These are phyloP conservation scores for Kodamaea kakaduensis DNA, from an alignment of 805 yeast genomes.

Conservation along the genomic window DNA sequence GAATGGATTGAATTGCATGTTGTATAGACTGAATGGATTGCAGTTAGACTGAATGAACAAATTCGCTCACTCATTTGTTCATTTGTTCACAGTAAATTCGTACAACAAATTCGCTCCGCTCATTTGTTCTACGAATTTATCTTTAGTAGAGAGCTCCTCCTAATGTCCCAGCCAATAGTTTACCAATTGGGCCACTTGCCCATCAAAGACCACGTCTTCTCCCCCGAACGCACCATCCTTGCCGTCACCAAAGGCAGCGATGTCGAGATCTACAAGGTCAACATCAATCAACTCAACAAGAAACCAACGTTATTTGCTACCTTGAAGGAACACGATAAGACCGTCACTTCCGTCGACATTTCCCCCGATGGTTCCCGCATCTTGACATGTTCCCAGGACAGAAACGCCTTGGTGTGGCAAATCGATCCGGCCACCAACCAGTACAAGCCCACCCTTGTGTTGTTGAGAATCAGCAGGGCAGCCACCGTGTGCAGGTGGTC, in stretches of 20 bases:
- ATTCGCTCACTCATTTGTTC: too few relatives aligned
- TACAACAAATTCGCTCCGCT: slow-evolving; percentile 1
- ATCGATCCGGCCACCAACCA: slow-evolving; percentile 51
- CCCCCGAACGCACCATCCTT: slow-evolving; percentile 55
- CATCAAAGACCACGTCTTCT: slow-evolving; percentile 88
- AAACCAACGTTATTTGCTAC: slow-evolving; percentile 62
- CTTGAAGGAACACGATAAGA: slow-evolving; percentile 83
- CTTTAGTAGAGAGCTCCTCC: slow-evolving; percentile 26
- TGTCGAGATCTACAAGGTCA: slow-evolving; percentile 67
- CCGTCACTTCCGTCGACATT: slow-evolving; percentile 92
- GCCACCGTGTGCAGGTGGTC: slow-evolving; percentile 96
- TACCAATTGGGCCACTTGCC: slow-evolving; percentile 78
- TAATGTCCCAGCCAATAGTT: slow-evolving; percentile 32
- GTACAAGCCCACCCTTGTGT: slow-evolving; percentile 83
- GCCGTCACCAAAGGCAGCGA: slow-evolving; percentile 80
- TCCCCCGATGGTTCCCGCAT: slow-evolving; percentile 76
- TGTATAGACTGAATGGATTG: too few relatives aligned
- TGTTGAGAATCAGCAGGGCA: slow-evolving; percentile 89
- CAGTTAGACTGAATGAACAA: too few relatives aligned
- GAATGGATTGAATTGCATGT: too few relatives aligned
- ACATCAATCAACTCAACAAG: slow-evolving; percentile 33
- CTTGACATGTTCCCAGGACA: slow-evolving; percentile 95
- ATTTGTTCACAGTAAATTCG: too few relatives aligned
- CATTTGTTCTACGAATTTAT: neutral
- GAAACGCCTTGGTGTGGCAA: slow-evolving; percentile 97